phyloP scores from a whole-genome alignment of 345 rosid genomes.

The Schrenkiella parvula region DNA sequence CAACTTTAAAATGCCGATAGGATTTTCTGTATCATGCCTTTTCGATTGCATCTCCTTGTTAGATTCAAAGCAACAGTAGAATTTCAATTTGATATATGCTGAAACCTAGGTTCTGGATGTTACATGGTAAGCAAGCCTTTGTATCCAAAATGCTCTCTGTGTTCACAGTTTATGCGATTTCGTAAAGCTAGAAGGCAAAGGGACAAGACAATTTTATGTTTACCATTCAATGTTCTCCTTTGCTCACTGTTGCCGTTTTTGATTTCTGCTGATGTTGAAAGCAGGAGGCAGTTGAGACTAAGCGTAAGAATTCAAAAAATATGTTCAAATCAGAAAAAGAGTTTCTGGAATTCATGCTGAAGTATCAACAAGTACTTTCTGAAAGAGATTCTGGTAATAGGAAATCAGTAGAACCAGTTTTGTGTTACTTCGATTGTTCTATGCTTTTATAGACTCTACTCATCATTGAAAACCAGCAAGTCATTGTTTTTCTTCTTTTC shows the following conservation, averaged over 20 bases:
- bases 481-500: conserved; percentile 2
- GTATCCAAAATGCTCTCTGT: neutral
- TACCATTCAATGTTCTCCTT: too few species aligned
- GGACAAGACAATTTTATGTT: too few species aligned
- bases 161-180: neutral
- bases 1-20: neutral
- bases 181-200: too few species aligned
- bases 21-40: neutral
- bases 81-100: neutral
- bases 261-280: conserved; percentile 12
- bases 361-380: conserved; percentile 84
- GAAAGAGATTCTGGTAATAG: conserved; percentile 78
- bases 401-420: neutral
- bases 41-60: neutral
- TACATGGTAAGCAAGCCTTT: neutral
- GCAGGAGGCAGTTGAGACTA: conserved; percentile 66
- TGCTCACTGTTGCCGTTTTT: neutral
- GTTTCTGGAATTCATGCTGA: conserved; percentile 73
- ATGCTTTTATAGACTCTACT: neutral
- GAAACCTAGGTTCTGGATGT: neutral
- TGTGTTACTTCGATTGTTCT: neutral
- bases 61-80: neutral
- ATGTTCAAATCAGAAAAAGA: conserved; percentile 72
- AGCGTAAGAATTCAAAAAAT: conserved; percentile 65
- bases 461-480: neutral